Base-by-base conservation (phyloP, 495 filamentous ascomycete species). In the Bathelium albidoporum region DNA sequence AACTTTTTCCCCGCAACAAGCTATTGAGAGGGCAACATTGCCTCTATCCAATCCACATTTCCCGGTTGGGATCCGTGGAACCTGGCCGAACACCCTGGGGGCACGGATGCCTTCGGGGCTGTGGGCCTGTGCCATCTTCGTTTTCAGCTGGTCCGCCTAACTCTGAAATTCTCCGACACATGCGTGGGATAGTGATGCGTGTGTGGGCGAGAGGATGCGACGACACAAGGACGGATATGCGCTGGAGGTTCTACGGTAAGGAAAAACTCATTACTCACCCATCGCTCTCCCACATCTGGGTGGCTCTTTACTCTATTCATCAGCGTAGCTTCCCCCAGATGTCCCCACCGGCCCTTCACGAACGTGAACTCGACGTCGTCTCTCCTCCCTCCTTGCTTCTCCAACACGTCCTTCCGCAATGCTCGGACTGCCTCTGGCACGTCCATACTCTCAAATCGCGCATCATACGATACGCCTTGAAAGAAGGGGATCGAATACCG, bases 401-500 rank as follows among this genome's bases (percentile, higher is more conserved):
- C 75, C 24, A 87, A 61, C 20, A 85, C 76, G 68, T 75, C 72
- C 64, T 79, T 75, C 58, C 85, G 75, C 75, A 87, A 74, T 65
- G 70, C 80, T 61, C 78, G 76, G 18, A 95, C 82, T 32, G 80
- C 79, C 32, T 81, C 81, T 0, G 93, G 89, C 10, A 97, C 85
- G 16, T 83, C 78, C 65, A 95, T 82, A 32, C 83, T 81, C 64
- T 94, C 90, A 68, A 92, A 93, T 26, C 81, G 83, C 0, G 91
- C 81, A 72, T 95, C 89, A 58, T 89, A 83, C 64, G 87, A 84
- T 64, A 98, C 90, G 2, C 89, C 93, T 72, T 95, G 91, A 72
- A 98, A 98, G 72, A 97, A 93, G 0, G 93, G 93, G 61, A 96
- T 88, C 16, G 83, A 88, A 71, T 86, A 95, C 28, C 93, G 78